Evolutionary conservation across 192 early-diverging fungal genomes (phyloP).

Genomic region (Gamsiella multidivaricata): DNA sequence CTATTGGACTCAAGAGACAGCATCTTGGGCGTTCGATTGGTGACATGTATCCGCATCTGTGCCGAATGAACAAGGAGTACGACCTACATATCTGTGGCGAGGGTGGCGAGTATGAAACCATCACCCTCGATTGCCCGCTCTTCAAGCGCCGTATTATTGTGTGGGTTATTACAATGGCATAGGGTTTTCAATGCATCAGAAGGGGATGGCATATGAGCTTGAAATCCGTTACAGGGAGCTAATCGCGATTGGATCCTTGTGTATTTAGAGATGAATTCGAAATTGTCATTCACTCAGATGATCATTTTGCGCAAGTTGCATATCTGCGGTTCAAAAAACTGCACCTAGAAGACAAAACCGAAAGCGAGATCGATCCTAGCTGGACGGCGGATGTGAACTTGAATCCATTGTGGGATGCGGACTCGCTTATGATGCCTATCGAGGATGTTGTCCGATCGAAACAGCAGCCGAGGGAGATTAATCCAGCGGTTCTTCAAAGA

Average conservation of each 20-base stretch:
- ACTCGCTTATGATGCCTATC: constrained; percentile 22
- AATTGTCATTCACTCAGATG: constrained; percentile 81
- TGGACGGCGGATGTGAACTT: constrained; percentile 44
- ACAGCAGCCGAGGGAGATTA: neutral
- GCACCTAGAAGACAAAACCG: constrained; percentile 73
- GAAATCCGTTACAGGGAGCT: too few species aligned
- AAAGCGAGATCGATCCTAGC: constrained; percentile 37
- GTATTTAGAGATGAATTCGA: constrained; percentile 74
- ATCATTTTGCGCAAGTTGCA: constrained; percentile 83
- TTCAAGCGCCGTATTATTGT: constrained; percentile 87
- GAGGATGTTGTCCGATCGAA: constrained; percentile 23
- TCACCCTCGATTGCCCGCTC: constrained; percentile 92
- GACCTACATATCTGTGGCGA: constrained; percentile 94
- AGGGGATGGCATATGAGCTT: too few species aligned
- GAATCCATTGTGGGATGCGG: constrained; percentile 37
- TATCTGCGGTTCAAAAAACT: constrained; percentile 80
- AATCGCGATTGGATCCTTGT: neutral
- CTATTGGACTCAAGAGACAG: constrained; percentile 74
- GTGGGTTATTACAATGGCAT: constrained; percentile 57
- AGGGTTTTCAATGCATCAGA: neutral
- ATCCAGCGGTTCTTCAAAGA: neutral
- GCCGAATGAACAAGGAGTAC: constrained; percentile 77
- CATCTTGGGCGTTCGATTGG: constrained; percentile 85
- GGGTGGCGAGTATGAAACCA: constrained; percentile 97
- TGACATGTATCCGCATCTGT: constrained; percentile 82